These are phyloP conservation scores for Tylopilus rubrobrunneus DNA, from an alignment of 768 basidiomycete species.

Conservation along the genomic window DNA sequence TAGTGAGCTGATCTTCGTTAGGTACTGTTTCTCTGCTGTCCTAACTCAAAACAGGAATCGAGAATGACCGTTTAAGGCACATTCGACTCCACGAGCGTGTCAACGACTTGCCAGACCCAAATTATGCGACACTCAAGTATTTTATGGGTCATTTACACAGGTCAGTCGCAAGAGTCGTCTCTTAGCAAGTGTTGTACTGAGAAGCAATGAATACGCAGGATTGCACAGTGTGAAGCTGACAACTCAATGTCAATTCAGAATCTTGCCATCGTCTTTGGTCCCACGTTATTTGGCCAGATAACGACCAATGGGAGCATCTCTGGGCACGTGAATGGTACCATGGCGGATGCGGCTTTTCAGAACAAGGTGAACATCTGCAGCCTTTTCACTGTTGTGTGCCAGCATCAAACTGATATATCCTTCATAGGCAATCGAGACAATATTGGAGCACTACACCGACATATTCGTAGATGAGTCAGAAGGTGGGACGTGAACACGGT, in stretches of 20 bases:
- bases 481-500: constrained; percentile 24
- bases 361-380: constrained; percentile 49
- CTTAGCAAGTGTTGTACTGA: constrained; percentile 6
- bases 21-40: background rate
- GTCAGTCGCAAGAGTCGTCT: constrained; percentile 39
- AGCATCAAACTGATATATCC: constrained; percentile 8
- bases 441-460: constrained; percentile 89
- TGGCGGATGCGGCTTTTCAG: constrained; percentile 69
- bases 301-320: constrained; percentile 41
- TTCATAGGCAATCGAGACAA: constrained; percentile 86
- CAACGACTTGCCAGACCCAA: constrained; percentile 97
- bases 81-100: constrained; percentile 96
- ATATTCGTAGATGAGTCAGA: constrained; percentile 93
- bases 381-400: no score
- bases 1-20: constrained; percentile 49
- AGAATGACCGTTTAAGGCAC: constrained; percentile 92
- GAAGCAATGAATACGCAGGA: constrained; percentile 41
- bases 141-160: constrained; percentile 91
- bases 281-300: constrained; percentile 86
- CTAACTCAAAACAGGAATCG: constrained; percentile 56
- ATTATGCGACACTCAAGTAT: constrained; percentile 95
- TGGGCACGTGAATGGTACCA: constrained; percentile 48
- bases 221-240: constrained; percentile 65
- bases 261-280: constrained; percentile 94
- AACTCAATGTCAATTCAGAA: constrained; percentile 95